A percentile compares a stretch with the other conserved stretches of the same genome.
Evolutionary conservation across 73 alveolate species (phyloP).

Genomic region (Paramecium sexaurelia): DNA sequence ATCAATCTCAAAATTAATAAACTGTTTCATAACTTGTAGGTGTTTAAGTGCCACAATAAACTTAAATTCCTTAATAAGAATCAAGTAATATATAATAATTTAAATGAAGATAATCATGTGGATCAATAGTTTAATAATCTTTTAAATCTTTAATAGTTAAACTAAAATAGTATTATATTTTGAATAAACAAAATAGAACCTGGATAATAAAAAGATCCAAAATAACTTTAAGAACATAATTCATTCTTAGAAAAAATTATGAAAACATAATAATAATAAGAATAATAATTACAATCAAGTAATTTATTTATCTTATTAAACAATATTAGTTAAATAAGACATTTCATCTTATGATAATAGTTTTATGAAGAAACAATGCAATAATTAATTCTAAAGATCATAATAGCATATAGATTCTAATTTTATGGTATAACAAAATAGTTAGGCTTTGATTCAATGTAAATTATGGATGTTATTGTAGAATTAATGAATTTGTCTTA

Average conservation of each 20-base stretch:
- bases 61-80: neutral
- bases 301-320: neutral
- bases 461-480: neutral
- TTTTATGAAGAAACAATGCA: constrained; percentile 16
- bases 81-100: neutral
- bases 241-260: constrained; percentile 32
- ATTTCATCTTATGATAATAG: neutral
- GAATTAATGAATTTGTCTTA: neutral
- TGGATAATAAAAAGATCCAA: neutral
- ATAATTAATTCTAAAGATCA: neutral
- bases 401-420: constrained; percentile 9
- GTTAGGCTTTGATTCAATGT: constrained; percentile 31
- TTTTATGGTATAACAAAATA: neutral
- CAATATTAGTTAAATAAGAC: neutral
- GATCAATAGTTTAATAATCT: constrained; percentile 27
- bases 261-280: constrained; percentile 9
- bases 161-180: neutral
- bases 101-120: neutral
- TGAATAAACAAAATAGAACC: neutral
- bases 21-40: neutral
- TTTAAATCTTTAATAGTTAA: neutral
- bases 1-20: neutral
- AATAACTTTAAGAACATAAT: neutral
- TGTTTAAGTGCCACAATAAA: neutral
- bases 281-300: neutral